Percentiles rank a stretch among this genome's conserved stretches.
Conservation (phyloP, 2,329 filamentous ascomycete species). For the Ophiocordyceps unilateralis region DNA sequence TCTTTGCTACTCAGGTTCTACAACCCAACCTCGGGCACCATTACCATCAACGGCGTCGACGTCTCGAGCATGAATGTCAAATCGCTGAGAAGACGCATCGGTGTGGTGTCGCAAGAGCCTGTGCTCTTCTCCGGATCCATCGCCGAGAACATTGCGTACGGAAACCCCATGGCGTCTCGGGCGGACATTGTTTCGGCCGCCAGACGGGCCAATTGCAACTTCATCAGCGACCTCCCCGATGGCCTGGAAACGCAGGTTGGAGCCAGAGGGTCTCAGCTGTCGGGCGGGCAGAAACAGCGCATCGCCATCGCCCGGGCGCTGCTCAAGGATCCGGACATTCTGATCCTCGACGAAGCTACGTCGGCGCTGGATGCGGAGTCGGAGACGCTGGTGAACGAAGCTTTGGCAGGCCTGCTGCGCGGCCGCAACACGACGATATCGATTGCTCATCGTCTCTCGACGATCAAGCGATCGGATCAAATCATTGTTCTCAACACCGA, state of each 20-base stretch:
- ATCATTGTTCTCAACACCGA: slow-evolving; percentile 83
- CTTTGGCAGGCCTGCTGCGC: slow-evolving; percentile 60
- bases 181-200: slow-evolving; percentile 75
- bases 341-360: slow-evolving; percentile 93
- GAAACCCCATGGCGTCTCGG: slow-evolving; percentile 59
- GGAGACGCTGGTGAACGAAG: slow-evolving; percentile 89
- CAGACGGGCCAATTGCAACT: slow-evolving; percentile 83
- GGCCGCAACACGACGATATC: slow-evolving; percentile 93
- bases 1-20: slow-evolving; percentile 89
- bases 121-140: slow-evolving; percentile 79
- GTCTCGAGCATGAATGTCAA: slow-evolving; percentile 82
- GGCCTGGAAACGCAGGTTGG: slow-evolving; percentile 90
- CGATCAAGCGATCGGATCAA: slow-evolving; percentile 86
- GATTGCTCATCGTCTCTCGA: slow-evolving; percentile 88
- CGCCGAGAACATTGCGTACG: slow-evolving; percentile 83
- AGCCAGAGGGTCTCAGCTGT: slow-evolving; percentile 79
- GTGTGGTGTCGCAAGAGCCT: slow-evolving; percentile 89
- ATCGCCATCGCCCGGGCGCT: slow-evolving; percentile 93
- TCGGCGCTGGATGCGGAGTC: slow-evolving; percentile 92
- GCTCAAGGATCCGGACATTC: slow-evolving; percentile 88
- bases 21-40: slow-evolving; percentile 56
- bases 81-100: slow-evolving; percentile 78
- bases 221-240: slow-evolving; percentile 92
- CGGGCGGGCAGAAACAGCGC: slow-evolving; percentile 91
- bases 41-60: slow-evolving; percentile 72